Conservation (phyloP, 306 rosid species). For the Carpinus fangiana region DNA sequence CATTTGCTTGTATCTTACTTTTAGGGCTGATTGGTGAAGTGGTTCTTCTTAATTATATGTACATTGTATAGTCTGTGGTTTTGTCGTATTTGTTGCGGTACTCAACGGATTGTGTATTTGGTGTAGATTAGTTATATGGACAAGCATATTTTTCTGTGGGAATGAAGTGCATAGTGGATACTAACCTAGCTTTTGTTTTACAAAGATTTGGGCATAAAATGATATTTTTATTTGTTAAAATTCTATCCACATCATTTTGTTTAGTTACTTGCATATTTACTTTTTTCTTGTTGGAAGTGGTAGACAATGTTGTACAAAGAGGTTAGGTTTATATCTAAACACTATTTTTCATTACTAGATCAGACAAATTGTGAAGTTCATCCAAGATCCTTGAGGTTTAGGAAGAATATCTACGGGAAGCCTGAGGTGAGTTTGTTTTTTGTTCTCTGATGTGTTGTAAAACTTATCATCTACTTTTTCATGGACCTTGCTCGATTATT, state of each 20-base stretch:
- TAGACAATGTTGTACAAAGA: slow-evolving; percentile 8
- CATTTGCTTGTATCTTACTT: not conserved
- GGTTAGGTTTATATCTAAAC: slow-evolving; percentile 39
- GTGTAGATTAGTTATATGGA: not conserved
- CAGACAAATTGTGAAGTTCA: slow-evolving; percentile 53
- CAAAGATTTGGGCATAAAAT: not conserved
- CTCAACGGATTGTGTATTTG: not conserved
- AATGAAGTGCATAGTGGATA: not conserved
- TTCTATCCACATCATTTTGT: not conserved
- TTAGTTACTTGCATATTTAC: not conserved
- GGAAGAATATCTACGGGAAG: slow-evolving; percentile 75
- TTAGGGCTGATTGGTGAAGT: not conserved
- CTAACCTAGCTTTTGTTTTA: not conserved
- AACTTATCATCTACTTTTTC: slow-evolving; percentile 8
- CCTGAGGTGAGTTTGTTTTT: slow-evolving; percentile 68
- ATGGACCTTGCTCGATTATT: slow-evolving; percentile 14
- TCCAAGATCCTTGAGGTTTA: slow-evolving; percentile 69
- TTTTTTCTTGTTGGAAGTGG: slow-evolving; percentile 18
- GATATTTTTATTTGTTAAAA: not conserved
- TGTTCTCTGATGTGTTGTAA: slow-evolving; percentile 3
- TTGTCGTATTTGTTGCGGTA: not conserved
- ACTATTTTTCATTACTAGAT: slow-evolving; percentile 53
- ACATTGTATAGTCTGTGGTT: not conserved
- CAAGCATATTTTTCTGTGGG: not conserved
- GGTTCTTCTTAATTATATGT: not conserved